Base-by-base conservation (phyloP, 495 filamentous ascomycete species). In the Aspergillus mulundensis region DNA sequence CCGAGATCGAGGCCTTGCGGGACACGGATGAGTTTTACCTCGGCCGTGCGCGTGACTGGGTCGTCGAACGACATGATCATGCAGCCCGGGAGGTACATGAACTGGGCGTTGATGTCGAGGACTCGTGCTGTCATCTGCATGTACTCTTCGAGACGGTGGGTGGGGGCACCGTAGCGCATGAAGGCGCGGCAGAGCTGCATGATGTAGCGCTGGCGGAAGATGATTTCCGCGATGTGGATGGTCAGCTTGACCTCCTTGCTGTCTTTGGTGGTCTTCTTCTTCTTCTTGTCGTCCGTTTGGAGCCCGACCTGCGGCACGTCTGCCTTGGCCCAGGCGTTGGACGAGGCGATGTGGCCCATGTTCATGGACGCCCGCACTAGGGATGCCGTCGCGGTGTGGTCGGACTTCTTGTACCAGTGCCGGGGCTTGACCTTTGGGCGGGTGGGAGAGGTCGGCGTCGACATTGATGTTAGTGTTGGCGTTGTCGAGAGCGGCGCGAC, bases 21-120 rank as follows among this genome's bases (percentile, higher is more conserved):
- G 16, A 83, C 79, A 20, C 89, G 84, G 16, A 97, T 86, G 23
- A 97, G 82, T 71, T 95, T 93, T 54, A 96, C 88, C 67, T 96
- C 93, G 5, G 90, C 90, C 0, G 93, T 96, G 61, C 95, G 93
- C 0, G 90, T 95, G n/a, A 84, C 80, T 21, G 84, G 82, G 71
- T 97, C 93, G 63, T 95, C 92, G 64, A 97, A 96, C 0, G 90
- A 91, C 68, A 96, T 88, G 65, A 97, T 88, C 93, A 96, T 97
- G 60, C 88, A 94, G 6, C 90, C 90, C 0, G 93, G 93, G 3
- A 96, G 84, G 69, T 96, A 96, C 41, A 96, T 71, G 66, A 94
- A 96, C 61, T 96, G 92, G 36, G 86, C 89, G 34, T 95, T 88
- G 21, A 96, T 89, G 64, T 91, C 87, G 16, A 97, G 80, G 10